Conservation (phyloP, 148 eudicot species). For the Rhododendron kiyosumense region DNA sequence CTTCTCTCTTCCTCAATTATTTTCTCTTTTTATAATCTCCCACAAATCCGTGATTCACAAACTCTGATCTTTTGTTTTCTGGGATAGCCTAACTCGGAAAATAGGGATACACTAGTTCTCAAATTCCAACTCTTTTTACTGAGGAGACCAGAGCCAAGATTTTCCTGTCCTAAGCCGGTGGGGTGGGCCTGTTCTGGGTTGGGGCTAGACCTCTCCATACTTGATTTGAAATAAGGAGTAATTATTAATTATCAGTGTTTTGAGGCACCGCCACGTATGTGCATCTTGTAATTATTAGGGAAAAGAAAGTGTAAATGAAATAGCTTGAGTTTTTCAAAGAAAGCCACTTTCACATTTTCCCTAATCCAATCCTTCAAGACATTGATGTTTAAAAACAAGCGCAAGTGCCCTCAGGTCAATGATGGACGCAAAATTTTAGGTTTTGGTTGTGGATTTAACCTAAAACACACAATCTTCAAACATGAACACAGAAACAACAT, state of each 20-base stretch:
- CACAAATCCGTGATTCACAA: background rate
- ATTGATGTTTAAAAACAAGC: background rate
- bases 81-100: background rate
- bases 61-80: background rate
- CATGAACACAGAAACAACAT: too few species aligned
- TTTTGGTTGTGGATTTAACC: background rate
- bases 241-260: too few species aligned
- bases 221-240: background rate
- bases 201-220: background rate
- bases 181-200: background rate
- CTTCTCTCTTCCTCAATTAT: background rate
- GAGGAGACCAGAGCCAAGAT: background rate
- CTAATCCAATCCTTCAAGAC: background rate
- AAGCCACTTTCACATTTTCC: background rate
- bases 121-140: background rate
- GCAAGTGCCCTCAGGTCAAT: background rate
- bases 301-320: background rate
- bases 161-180: background rate
- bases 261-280: background rate
- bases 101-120: background rate
- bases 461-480: too few species aligned
- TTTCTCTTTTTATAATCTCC: background rate
- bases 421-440: background rate
- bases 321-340: background rate
- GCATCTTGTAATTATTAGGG: background rate